phyloP scores from a whole-genome alignment of 306 rosid genomes.

The Calophaca sinica region DNA sequence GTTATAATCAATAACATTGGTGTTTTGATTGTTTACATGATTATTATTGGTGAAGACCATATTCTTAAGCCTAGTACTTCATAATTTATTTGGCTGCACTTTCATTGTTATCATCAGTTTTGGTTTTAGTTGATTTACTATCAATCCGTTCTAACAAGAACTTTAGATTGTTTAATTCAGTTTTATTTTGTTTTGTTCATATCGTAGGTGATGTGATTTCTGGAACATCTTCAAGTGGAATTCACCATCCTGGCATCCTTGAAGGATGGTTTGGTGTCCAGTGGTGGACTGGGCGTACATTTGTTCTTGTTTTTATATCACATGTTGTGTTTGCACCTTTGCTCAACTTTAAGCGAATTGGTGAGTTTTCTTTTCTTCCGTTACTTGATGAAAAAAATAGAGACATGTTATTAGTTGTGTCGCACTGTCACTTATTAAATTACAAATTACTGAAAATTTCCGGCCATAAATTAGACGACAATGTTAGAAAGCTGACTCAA shows the following conservation, averaged over 20 bases:
- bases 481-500: no score
- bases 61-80: not conserved
- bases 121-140: constrained; percentile 1
- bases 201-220: constrained; percentile 90
- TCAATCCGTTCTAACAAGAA: constrained; percentile 12
- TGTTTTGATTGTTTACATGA: constrained; percentile 79
- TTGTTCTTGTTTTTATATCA: constrained; percentile 67
- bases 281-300: constrained; percentile 82
- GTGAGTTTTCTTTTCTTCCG: constrained; percentile 49
- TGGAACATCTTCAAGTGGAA: constrained; percentile 79
- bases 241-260: constrained; percentile 78
- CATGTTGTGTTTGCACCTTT: constrained; percentile 73
- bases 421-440: constrained; percentile 10
- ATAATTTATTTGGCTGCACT: not conserved
- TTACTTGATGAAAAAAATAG: not conserved
- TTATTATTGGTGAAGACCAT: constrained; percentile 67
- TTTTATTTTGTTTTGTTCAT: constrained; percentile 45
- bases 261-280: constrained; percentile 94
- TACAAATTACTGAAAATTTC: not conserved
- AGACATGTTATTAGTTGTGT: not conserved
- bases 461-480: not conserved
- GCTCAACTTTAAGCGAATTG: constrained; percentile 79
- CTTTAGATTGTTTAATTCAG: constrained; percentile 42
- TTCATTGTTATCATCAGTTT: not conserved
- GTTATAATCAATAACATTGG: constrained; percentile 77